A percentile compares a stretch with the other conserved stretches of the same genome.
These are phyloP conservation scores for Rubroboletus pulcherrimus DNA, from an alignment of 768 basidiomycete species.

Conservation along the genomic window DNA sequence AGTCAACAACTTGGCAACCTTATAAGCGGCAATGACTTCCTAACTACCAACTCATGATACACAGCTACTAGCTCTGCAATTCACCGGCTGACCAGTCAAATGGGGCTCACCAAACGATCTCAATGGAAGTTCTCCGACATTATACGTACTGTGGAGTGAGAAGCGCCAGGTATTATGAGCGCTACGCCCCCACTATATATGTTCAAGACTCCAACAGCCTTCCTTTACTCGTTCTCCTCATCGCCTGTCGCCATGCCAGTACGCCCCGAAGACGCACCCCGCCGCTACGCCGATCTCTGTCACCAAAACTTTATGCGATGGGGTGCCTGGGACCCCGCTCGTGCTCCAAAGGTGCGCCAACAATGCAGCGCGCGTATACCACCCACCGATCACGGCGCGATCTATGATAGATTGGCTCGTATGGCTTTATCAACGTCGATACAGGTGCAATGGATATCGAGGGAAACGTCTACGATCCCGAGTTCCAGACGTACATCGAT, in stretches of 20 bases:
- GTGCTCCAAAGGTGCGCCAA: neutral
- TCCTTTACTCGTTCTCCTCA: too few relatives aligned
- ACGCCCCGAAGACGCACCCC: neutral
- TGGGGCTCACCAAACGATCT: neutral
- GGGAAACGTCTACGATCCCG: slow-evolving; percentile 23
- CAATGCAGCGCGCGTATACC: neutral
- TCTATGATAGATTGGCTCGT: slow-evolving; percentile 13
- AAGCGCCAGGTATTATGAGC: neutral
- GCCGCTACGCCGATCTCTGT: slow-evolving; percentile 9
- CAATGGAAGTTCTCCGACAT: neutral
- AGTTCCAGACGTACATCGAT: slow-evolving; percentile 3
- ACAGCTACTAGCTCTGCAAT: neutral
- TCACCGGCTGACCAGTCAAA: neutral
- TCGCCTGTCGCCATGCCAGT: neutral
- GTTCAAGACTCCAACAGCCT: neutral
- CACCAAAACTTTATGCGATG: slow-evolving; percentile 3
- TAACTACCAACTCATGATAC: neutral
- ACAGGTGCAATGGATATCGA: slow-evolving; percentile 27
- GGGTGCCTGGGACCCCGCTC: slow-evolving; percentile 4
- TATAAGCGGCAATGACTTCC: neutral
- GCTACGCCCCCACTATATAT: neutral
- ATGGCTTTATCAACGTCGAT: slow-evolving; percentile 23
- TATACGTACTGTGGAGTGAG: neutral
- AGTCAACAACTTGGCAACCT: neutral
- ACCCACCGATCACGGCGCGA: neutral